Percentiles rank a stretch among this genome's conserved stretches.
phyloP scores from a whole-genome alignment of 2,329 filamentous ascomycete species.

The Magnaporthiopsis incrustans region DNA sequence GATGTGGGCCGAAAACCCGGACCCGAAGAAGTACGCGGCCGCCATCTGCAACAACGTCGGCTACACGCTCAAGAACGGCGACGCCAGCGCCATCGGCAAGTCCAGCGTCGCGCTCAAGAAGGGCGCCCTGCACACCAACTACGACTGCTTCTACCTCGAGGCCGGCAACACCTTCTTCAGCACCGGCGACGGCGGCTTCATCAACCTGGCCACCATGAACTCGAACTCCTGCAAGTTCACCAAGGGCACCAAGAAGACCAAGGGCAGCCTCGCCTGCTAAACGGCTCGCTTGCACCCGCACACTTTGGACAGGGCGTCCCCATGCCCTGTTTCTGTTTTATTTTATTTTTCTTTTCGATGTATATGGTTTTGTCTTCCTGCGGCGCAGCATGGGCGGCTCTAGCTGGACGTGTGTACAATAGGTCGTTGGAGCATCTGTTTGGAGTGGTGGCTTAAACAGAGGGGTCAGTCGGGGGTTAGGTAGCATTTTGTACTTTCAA shows the following conservation, averaged over 20 bases:
- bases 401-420: neutral
- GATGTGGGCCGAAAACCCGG: neutral
- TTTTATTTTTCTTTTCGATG: neutral
- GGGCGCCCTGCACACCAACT: constrained; percentile 1
- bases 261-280: neutral
- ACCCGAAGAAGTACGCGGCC: constrained; percentile 1
- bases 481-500: neutral
- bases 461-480: neutral
- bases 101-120: neutral
- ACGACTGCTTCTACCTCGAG: constrained; percentile 2
- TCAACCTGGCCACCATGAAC: neutral
- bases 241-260: neutral
- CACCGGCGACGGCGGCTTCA: neutral
- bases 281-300: neutral
- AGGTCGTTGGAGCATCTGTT: neutral
- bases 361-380: neutral
- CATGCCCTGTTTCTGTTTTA: neutral
- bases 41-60: constrained; percentile 5
- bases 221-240: neutral
- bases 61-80: neutral
- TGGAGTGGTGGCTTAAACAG: neutral
- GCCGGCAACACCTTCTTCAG: constrained; percentile 1
- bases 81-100: neutral
- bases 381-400: too few relatives aligned
- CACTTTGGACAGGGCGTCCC: too few relatives aligned